Evolutionary conservation across 1,139 yeast species (phyloP).

Genomic region (Debaryomyces coudertii): DNA sequence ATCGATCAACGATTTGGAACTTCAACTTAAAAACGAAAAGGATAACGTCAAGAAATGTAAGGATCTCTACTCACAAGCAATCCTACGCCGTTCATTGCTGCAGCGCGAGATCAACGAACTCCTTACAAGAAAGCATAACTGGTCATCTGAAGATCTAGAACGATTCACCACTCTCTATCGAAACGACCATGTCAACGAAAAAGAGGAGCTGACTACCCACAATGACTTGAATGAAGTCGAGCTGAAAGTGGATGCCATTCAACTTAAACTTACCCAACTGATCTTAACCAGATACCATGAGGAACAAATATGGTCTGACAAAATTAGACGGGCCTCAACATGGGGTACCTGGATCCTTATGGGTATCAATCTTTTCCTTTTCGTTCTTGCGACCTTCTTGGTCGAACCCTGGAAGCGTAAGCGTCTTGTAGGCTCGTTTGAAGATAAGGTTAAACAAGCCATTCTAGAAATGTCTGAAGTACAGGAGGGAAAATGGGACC

Average conservation of each 20-base stretch:
- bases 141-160: conserved; percentile 81
- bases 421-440: conserved; percentile 80
- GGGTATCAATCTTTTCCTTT: conserved; percentile 82
- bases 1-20: conserved; percentile 56
- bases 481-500: conserved; percentile 21
- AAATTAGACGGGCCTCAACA: conserved; percentile 88
- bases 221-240: conserved; percentile 59
- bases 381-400: conserved; percentile 78
- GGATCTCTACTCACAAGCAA: conserved; percentile 59
- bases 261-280: conserved; percentile 69
- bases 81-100: conserved; percentile 65
- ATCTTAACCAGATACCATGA: conserved; percentile 91
- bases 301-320: conserved; percentile 98
- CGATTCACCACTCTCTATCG: conserved; percentile 79
- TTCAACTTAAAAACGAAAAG: conserved; percentile 53
- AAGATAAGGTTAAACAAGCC: conserved; percentile 69
- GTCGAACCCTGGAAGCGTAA: conserved; percentile 95
- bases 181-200: conserved; percentile 78
- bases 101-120: conserved; percentile 89
- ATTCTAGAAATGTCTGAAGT: conserved; percentile 23
- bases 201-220: conserved; percentile 58
- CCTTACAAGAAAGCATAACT: conserved; percentile 78
- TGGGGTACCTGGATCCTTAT: conserved; percentile 95
- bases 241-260: conserved; percentile 66
- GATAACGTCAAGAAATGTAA: conserved; percentile 54